Percentiles rank a stretch among this genome's conserved stretches.
Conservation (phyloP, 768 basidiomycete species). For the Sistotremastrum suecicum region DNA sequence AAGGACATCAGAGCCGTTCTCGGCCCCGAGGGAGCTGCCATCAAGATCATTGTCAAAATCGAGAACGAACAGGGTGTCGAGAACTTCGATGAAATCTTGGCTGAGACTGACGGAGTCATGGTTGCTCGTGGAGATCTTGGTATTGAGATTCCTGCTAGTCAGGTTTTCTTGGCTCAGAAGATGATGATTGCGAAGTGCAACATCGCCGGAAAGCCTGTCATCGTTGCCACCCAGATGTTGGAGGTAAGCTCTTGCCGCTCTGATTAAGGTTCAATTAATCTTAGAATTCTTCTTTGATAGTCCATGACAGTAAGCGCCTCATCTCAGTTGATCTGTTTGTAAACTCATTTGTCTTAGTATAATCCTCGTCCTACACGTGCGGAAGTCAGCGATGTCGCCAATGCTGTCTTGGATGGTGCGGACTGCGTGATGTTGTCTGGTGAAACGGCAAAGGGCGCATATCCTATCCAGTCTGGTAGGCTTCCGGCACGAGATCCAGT, state of each 20-base stretch:
- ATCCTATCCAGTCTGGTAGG: slow-evolving; percentile 89
- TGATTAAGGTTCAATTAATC: background rate
- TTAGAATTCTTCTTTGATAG: slow-evolving; percentile 23
- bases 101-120: slow-evolving; percentile 96
- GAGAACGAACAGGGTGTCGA: slow-evolving; percentile 98
- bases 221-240: slow-evolving; percentile 99
- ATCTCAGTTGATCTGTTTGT: background rate
- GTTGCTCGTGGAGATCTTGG: slow-evolving; percentile 98
- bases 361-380: slow-evolving; percentile 98
- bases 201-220: slow-evolving; percentile 93
- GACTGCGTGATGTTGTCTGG: slow-evolving; percentile 99
- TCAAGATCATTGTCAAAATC: slow-evolving; percentile 99
- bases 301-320: slow-evolving; percentile 72
- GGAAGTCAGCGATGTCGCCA: slow-evolving; percentile 97
- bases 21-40: slow-evolving; percentile 86
- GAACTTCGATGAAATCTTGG: slow-evolving; percentile 98
- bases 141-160: slow-evolving; percentile 98
- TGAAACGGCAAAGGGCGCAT: slow-evolving; percentile 95
- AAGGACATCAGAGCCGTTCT: slow-evolving; percentile 85
- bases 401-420: slow-evolving; percentile 95
- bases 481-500: slow-evolving; percentile 1
- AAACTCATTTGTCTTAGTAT: slow-evolving; percentile 34
- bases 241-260: slow-evolving; percentile 38
- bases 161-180: slow-evolving; percentile 98
- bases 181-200: slow-evolving; percentile 99